These are phyloP conservation scores for Flaveria robusta DNA, from an alignment of 129 eudicot genomes.

Conservation along the genomic window DNA sequence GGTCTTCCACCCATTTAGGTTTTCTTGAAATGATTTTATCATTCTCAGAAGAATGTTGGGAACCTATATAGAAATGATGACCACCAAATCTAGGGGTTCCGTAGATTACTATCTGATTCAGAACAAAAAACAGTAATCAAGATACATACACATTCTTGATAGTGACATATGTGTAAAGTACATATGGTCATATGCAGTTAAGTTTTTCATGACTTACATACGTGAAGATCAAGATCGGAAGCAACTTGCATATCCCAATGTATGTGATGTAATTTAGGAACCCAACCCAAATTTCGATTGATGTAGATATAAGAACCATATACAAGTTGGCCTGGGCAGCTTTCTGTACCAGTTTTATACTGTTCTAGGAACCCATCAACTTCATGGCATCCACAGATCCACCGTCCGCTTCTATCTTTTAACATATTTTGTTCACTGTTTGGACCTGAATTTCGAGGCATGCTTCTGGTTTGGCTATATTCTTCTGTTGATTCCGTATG, in stretches of 20 bases:
- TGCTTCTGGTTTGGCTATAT: conserved; percentile 3
- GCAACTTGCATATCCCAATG: conserved; percentile 56
- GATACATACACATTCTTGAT: conserved; percentile 12
- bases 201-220: conserved; percentile 80
- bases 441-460: conserved; percentile 15
- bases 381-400: conserved; percentile 52
- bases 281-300: conserved; percentile 34
- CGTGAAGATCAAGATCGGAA: conserved; percentile 76
- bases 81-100: conserved; percentile 81
- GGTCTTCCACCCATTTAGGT: conserved; percentile 81
- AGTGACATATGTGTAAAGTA: neutral
- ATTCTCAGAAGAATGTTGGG: conserved; percentile 37
- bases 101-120: conserved; percentile 70
- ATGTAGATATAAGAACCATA: conserved; percentile 33
- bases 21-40: conserved; percentile 42
- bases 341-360: conserved; percentile 33
- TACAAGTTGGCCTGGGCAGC: conserved; percentile 45
- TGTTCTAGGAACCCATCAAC: conserved; percentile 44
- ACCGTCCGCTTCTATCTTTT: conserved; percentile 21
- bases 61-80: conserved; percentile 70
- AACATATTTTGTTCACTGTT: neutral
- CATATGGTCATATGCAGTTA: conserved; percentile 15
- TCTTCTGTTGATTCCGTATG: conserved; percentile 23
- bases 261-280: conserved; percentile 71
- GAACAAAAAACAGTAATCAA: conserved; percentile 28